phyloP scores from a whole-genome alignment of 352 stramenopile genomes.

The Globisporangium mamillatum region DNA sequence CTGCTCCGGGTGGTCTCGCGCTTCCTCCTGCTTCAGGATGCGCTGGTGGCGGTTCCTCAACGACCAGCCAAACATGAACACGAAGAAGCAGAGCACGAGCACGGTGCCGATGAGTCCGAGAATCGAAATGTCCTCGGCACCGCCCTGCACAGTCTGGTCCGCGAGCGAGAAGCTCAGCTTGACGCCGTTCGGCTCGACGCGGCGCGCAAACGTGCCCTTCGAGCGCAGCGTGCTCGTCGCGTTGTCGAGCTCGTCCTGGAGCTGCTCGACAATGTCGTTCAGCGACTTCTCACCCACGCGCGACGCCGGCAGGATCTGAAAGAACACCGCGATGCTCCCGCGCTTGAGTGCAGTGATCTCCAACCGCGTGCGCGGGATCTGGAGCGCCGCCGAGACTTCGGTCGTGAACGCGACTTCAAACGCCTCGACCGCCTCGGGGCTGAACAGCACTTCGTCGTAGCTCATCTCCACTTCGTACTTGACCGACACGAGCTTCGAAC shows the following conservation, averaged over 20 bases:
- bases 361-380: slow-evolving; percentile 50
- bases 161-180: slow-evolving; percentile 71
- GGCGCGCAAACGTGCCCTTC: slow-evolving; percentile 61
- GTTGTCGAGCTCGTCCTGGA: slow-evolving; percentile 55
- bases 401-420: slow-evolving; percentile 70
- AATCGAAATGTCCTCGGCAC: slow-evolving; percentile 68
- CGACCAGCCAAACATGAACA: slow-evolving; percentile 58
- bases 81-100: slow-evolving; percentile 52
- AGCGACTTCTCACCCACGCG: slow-evolving; percentile 57
- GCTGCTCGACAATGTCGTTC: slow-evolving; percentile 61
- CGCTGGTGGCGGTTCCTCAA: slow-evolving; percentile 54
- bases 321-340: slow-evolving; percentile 62
- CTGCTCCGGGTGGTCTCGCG: slow-evolving; percentile 13
- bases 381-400: slow-evolving; percentile 55
- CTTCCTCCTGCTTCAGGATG: slow-evolving; percentile 27
- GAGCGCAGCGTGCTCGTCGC: slow-evolving; percentile 57
- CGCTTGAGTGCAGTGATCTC: slow-evolving; percentile 54
- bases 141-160: slow-evolving; percentile 53
- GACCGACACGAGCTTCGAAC: slow-evolving; percentile 62
- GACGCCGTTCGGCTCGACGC: slow-evolving; percentile 53
- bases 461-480: slow-evolving; percentile 73
- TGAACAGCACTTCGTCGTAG: slow-evolving; percentile 75
- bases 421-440: slow-evolving; percentile 37
- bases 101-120: slow-evolving; percentile 57
- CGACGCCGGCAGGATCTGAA: slow-evolving; percentile 62